These are phyloP conservation scores for Phlyctochytrium bullatum DNA, from an alignment of 192 early-diverging fungal genomes.

Conservation along the genomic window DNA sequence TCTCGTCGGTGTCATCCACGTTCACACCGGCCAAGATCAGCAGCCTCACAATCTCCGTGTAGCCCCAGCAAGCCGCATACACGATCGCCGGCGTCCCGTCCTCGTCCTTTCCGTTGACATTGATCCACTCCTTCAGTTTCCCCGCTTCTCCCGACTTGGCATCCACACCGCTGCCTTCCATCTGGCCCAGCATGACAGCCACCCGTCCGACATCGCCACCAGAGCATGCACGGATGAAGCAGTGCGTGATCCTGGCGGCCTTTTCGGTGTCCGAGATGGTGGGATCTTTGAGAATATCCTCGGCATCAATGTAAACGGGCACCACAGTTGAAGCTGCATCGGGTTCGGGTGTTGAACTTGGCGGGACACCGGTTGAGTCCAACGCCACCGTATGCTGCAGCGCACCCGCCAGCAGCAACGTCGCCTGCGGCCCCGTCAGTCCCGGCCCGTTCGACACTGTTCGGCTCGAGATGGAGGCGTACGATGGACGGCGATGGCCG, in stretches of 20 bases:
- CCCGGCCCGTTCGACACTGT: no score
- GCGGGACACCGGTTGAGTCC: no score
- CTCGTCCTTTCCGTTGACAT: slow-evolving; percentile 78
- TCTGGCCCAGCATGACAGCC: background rate
- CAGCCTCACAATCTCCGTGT: slow-evolving; percentile 64
- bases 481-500: no score
- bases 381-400: no score
- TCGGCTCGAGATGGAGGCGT: no score
- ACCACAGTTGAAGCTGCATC: no score
- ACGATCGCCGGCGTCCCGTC: slow-evolving; percentile 85
- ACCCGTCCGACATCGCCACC: slow-evolving; percentile 58
- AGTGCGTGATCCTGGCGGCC: slow-evolving; percentile 47
- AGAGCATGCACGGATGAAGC: slow-evolving; percentile 65
- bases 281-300: background rate
- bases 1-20: slow-evolving; percentile 75
- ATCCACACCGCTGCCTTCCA: background rate
- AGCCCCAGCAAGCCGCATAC: slow-evolving; percentile 86
- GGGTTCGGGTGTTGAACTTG: no score
- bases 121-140: slow-evolving; percentile 27
- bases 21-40: slow-evolving; percentile 72
- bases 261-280: background rate
- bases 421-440: no score
- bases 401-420: no score
- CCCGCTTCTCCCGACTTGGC: background rate
- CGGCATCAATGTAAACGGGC: no score